Evolutionary conservation across 805 yeast species (phyloP), one percentile per base, ranked within the genome.

Genomic region (Torulaspora quercuum): DNA sequence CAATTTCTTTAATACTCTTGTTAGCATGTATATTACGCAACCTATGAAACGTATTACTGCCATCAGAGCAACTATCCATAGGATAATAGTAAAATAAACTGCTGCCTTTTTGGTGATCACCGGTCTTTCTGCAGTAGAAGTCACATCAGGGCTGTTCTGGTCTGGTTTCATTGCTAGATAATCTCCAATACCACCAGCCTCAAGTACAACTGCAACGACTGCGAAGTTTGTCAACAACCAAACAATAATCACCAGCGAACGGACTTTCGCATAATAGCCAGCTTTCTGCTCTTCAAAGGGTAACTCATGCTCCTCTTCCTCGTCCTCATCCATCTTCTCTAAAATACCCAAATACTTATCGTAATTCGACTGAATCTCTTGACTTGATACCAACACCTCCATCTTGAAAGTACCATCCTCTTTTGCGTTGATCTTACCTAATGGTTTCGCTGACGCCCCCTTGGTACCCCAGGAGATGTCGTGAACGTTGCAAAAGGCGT

Each of bases 391-490:
- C 6, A 95, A 95, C 20, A 82, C 74, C 46, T 76, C 82, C 55
- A 78, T 70, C 45, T 79, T 82, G 36, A 80, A 72, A 42, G 78
- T 78, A 49, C 83, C 87, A 38, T 73, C 78, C 35, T 69, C 73
- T 25, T 73, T 70, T 3, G 85, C 72, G 52, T 81, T 84, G 15
- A 95, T 96, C 29, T 81, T 78, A 42, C 97, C 97, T 51, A 92
- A 70, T 75, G 95, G 64, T 68, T 75, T 55, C 29, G 77, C 72
- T 7, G 76, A 78, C 33, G 80, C 86, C 31, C 95, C 95, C 60
- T 89, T 86, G 3, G 95, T 90, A 59, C 97, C 97, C 97, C 97
- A 90, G 5, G 96, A 84, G 31, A 90, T 80, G 67, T 90, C 98
- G 61, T 90, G 95, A 43, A 90, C 82, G 63, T 90, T 90, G 68